phyloP scores from a whole-genome alignment of 78 protist species.

The Isochrysis galbana region DNA sequence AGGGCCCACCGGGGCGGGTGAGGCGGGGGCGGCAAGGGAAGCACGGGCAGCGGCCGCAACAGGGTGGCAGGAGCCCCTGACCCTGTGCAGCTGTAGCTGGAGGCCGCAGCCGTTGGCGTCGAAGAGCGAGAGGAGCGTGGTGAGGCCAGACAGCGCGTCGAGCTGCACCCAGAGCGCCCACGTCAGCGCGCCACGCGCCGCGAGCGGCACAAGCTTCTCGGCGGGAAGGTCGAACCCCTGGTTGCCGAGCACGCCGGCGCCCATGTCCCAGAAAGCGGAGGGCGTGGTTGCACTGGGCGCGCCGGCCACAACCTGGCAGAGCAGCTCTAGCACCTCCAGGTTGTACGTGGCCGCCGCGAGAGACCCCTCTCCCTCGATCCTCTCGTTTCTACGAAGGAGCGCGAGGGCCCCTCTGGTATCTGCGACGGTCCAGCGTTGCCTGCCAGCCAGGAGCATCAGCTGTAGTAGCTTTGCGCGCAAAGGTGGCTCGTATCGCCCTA shows the following conservation, averaged over 20 bases:
- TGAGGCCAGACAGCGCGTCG: not conserved
- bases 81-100: not conserved
- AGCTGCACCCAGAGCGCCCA: not conserved
- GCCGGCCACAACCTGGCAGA: not conserved
- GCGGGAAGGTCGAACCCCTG: not conserved
- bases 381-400: not conserved
- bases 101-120: not conserved
- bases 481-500: not conserved
- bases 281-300: not conserved
- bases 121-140: not conserved
- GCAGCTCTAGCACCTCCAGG: not conserved
- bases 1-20: too few species aligned
- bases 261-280: constrained; percentile 13
- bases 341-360: not conserved
- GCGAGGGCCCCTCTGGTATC: not conserved
- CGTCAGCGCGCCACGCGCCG: not conserved
- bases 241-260: not conserved
- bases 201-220: not conserved
- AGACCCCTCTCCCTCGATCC: not conserved
- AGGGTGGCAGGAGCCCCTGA: not conserved
- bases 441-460: not conserved
- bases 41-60: too few species aligned
- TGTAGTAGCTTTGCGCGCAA: not conserved
- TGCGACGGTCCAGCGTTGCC: not conserved
- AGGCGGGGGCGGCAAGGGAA: too few species aligned